Conservation (phyloP, 192 early-diverging fungal species). For the Coemansia furcata region DNA sequence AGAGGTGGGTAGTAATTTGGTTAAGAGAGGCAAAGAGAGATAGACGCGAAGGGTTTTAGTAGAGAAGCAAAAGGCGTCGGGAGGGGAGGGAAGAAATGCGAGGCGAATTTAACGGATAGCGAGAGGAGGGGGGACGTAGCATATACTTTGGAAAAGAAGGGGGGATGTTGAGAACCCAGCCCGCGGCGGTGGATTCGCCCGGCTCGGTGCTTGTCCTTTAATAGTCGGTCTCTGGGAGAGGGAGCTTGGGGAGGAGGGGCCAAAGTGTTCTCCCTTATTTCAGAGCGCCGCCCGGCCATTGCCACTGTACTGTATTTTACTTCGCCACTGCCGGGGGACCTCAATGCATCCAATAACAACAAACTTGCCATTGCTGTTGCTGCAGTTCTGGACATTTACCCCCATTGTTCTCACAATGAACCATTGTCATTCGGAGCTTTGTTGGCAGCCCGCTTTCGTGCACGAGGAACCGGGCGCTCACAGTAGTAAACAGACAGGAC, state of each 20-base stretch:
- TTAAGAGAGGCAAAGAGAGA: not conserved
- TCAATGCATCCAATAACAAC: constrained; percentile 6
- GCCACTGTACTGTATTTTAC: not conserved
- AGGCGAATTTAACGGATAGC: constrained; percentile 14
- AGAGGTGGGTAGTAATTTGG: not conserved
- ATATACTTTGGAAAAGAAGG: constrained; percentile 5
- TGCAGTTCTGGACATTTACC: not conserved
- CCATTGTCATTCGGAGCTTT: not conserved
- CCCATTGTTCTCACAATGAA: not conserved
- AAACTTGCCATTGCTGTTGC: not conserved
- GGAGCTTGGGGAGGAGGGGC: not conserved
- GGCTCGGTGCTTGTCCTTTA: constrained; percentile 5
- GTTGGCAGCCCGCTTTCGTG: not conserved
- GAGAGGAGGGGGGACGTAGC: not conserved
- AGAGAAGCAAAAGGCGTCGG: not conserved
- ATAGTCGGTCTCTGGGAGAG: not conserved
- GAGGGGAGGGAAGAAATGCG: not conserved
- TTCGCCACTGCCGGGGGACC: not conserved
- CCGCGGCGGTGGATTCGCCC: not conserved
- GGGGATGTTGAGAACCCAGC: constrained; percentile 4
- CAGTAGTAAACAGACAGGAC: not conserved
- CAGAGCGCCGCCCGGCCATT: not conserved
- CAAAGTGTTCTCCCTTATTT: not conserved
- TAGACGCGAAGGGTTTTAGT: constrained; percentile 1
- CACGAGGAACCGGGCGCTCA: not conserved